These are phyloP conservation scores for Rhytidhysteron rufulum DNA, from an alignment of 2,329 filamentous ascomycete species.

Conservation along the genomic window DNA sequence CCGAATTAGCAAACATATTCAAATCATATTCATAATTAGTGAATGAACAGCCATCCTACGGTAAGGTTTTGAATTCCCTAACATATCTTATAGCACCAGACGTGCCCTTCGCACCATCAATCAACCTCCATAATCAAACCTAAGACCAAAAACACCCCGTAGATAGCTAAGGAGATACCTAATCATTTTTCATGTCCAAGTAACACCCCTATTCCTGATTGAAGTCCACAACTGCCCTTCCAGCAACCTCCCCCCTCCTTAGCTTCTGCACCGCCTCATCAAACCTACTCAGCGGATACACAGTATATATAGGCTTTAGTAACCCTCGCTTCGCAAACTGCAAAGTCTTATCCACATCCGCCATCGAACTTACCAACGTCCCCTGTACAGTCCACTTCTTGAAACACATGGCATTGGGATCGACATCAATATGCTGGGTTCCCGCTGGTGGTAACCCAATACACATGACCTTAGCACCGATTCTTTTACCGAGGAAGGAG, in stretches of 20 bases:
- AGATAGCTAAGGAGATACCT: too few relatives aligned
- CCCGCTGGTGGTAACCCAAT: conserved; percentile 41
- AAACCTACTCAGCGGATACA: conserved; percentile 44
- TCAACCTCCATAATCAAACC: too few relatives aligned
- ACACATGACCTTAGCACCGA: conserved; percentile 53
- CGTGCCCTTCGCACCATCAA: too few relatives aligned
- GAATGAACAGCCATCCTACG: too few relatives aligned
- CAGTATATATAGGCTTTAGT: conserved; percentile 49
- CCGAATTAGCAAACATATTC: too few relatives aligned
- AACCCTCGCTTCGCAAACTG: conserved; percentile 49
- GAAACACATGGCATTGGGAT: conserved; percentile 32
- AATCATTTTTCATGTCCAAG: too few relatives aligned
- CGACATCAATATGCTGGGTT: conserved; percentile 26
- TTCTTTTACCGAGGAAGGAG: conserved; percentile 39
- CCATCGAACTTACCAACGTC: conserved; percentile 45
- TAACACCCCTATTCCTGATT: conserved; percentile 40
- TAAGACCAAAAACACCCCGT: too few relatives aligned
- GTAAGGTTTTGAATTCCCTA: too few relatives aligned
- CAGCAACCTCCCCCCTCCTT: conserved; percentile 48
- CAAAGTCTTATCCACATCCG: conserved; percentile 44
- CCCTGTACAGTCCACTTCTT: conserved; percentile 32
- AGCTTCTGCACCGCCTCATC: conserved; percentile 51
- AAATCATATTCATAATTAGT: too few relatives aligned
- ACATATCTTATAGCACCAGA: too few relatives aligned
- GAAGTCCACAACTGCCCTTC: conserved; percentile 53